Evolutionary conservation across 305 asterid species (phyloP).

Genomic region (Solanum aculeatissimum): DNA sequence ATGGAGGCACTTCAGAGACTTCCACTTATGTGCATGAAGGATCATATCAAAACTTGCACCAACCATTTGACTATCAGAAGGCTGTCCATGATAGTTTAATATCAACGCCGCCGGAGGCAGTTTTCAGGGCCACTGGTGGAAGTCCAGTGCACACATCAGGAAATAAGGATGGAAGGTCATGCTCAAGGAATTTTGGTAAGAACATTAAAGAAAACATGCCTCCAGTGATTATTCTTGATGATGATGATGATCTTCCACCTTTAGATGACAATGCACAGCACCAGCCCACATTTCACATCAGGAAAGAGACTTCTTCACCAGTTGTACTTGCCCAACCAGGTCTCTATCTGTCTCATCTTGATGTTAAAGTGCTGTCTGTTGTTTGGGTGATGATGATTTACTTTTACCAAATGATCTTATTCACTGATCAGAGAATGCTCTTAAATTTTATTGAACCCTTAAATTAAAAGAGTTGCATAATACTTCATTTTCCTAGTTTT

Average conservation of each 20-base stretch:
- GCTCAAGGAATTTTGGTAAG: constrained; percentile 9
- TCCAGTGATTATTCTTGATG: constrained; percentile 8
- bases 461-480: neutral
- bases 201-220: constrained; percentile 3
- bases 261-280: constrained; percentile 21
- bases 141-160: constrained; percentile 11
- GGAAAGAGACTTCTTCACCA: constrained; percentile 24
- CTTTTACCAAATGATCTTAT: neutral
- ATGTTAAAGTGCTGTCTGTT: neutral
- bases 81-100: constrained; percentile 6
- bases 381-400: neutral
- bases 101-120: constrained; percentile 11
- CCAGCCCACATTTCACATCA: constrained; percentile 16
- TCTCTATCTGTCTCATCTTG: constrained; percentile 1
- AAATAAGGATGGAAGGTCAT: constrained; percentile 15
- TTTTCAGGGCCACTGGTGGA: constrained; percentile 21
- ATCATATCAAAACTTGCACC: constrained; percentile 2
- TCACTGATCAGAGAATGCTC: neutral
- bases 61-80: constrained; percentile 1
- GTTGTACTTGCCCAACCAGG: constrained; percentile 38
- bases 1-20: constrained; percentile 6
- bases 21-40: constrained; percentile 14
- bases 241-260: constrained; percentile 33
- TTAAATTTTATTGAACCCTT: neutral
- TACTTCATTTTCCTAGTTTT: neutral